phyloP scores from a whole-genome alignment of 768 basidiomycete species.

The Calocera cornea region DNA sequence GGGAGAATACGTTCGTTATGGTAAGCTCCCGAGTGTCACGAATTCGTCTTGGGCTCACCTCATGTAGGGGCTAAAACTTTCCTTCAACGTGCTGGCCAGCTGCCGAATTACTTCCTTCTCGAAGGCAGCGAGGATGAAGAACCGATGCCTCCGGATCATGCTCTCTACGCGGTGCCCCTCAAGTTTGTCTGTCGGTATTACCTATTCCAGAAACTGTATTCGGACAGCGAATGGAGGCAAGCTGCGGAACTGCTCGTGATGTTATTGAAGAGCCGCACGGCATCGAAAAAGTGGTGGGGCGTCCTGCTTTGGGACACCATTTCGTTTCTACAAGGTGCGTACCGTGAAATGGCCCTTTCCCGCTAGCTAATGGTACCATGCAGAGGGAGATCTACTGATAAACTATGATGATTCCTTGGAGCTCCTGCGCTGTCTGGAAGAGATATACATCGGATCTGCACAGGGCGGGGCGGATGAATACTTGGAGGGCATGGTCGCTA shows the following conservation, averaged over 20 bases:
- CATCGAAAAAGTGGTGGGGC: conserved; percentile 81
- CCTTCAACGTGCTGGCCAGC: conserved; percentile 10
- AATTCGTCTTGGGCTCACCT: not conserved
- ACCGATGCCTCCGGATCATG: conserved; percentile 3
- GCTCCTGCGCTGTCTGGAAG: conserved; percentile 67
- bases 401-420: conserved; percentile 53
- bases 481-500: conserved; percentile 42
- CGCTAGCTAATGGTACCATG: conserved; percentile 22
- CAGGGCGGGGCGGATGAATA: conserved; percentile 69
- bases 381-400: conserved; percentile 57
- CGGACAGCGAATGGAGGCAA: conserved; percentile 44
- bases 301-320: conserved; percentile 71
- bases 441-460: conserved; percentile 53
- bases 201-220: conserved; percentile 59
- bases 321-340: conserved; percentile 43
- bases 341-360: conserved; percentile 24
- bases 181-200: conserved; percentile 40
- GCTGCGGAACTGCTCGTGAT: conserved; percentile 63
- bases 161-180: conserved; percentile 16
- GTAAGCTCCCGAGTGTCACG: conserved; percentile 25
- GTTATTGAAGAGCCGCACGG: conserved; percentile 67
- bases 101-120: conserved; percentile 7
- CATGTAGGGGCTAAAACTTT: conserved; percentile 10
- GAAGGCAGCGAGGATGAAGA: not conserved
- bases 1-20: conserved; percentile 61